These are phyloP conservation scores for Alopecurus myosuroides DNA, from an alignment of 176 grass and related monocot species.

Conservation along the genomic window DNA sequence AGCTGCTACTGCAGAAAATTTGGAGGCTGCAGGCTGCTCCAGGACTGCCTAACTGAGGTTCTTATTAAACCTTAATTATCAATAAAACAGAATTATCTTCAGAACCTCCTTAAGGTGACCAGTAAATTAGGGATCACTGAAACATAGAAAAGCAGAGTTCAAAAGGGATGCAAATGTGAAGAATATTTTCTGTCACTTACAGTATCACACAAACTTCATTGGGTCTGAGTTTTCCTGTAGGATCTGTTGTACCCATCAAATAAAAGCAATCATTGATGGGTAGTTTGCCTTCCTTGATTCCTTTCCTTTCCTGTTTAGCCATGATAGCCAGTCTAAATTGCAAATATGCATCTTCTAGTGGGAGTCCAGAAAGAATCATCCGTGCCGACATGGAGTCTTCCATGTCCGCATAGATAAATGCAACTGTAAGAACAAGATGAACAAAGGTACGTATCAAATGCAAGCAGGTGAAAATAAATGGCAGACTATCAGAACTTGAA, in stretches of 20 bases:
- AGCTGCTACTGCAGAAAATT: not conserved
- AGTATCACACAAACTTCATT: slow-evolving; percentile 74
- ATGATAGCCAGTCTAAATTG: slow-evolving; percentile 34
- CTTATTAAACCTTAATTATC: not conserved
- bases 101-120: not conserved
- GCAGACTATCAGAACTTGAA: too few species aligned
- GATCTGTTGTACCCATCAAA: slow-evolving; percentile 68
- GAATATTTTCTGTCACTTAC: slow-evolving; percentile 34
- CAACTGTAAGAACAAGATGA: slow-evolving; percentile 41
- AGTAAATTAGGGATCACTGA: not conserved
- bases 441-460: not conserved
- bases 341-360: slow-evolving; percentile 46
- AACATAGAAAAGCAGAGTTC: not conserved
- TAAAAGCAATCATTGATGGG: slow-evolving; percentile 54
- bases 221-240: slow-evolving; percentile 39
- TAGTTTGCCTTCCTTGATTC: slow-evolving; percentile 45
- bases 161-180: not conserved
- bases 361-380: slow-evolving; percentile 68
- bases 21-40: not conserved
- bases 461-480: not conserved
- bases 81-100: not conserved
- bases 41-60: not conserved
- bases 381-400: slow-evolving; percentile 48
- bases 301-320: slow-evolving; percentile 40
- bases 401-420: slow-evolving; percentile 46